Evolutionary conservation across 768 basidiomycete species (phyloP), one percentile per base, ranked within the genome.

Genomic region (Hemileccinum rubropunctum): DNA sequence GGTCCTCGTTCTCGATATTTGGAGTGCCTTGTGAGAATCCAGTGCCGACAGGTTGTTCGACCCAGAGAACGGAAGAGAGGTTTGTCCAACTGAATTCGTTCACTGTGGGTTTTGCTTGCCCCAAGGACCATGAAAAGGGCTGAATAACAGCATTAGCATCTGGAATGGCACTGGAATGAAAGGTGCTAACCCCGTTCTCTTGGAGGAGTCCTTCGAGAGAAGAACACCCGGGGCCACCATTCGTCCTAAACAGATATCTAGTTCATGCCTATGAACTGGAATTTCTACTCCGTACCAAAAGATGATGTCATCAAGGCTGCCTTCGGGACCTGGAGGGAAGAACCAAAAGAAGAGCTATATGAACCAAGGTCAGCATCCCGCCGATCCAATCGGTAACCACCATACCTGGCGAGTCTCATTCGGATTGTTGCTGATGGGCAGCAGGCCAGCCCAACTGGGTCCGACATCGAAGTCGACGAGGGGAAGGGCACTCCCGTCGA

Each of bases 41-140:
- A 5, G 87, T 89, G 4, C 88, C 88, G 28, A 90, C 82, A 4
- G 88, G 88, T 55, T 89, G 88, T 54, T 90, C 88, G 12, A 90
- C 79, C 74, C 78, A 91, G 15, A 89, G 68, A 7, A 88, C 67
- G 47, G 83, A 87, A 2, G 86, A 86, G 7, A 90, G 72, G 58
- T 89, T 89, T 0, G 88, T 89, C 88, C 88, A 90, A 64, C 85
- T 86, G 57, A 75, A 77, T 54, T 83, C 74, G 47, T 88, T 90
- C 6, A 64, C 71, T 1, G 77, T 84, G 3, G 86, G 81, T 47
- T 75, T 75, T 2, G 84, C 86, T 58, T 79, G 78, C 1, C 88
- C 88, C 38, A 57, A 71, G 6, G 76, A 65, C 86, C 86, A 88
- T 36, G 72, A 75, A 64, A 90, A 73, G 1, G 87, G 88, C 86